Conservation (phyloP, 2,329 filamentous ascomycete genomes). For the Aspergillus alliaceus region DNA sequence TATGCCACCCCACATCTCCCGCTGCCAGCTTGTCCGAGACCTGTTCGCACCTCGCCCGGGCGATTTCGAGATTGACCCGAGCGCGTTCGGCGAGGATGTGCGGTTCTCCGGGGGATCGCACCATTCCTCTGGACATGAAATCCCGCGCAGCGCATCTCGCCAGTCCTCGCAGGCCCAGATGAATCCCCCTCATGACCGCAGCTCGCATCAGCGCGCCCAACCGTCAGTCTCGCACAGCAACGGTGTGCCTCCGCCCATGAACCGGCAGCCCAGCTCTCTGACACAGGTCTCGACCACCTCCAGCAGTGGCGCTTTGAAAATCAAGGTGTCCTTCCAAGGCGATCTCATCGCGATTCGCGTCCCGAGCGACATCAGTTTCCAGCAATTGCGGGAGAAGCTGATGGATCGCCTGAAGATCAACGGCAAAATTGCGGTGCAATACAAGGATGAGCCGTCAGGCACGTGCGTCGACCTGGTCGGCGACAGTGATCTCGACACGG, state of each 20-base stretch:
- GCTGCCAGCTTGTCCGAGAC: constrained; percentile 79
- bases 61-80: constrained; percentile 88
- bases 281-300: constrained; percentile 43
- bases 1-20: constrained; percentile 80
- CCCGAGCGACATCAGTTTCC: constrained; percentile 73
- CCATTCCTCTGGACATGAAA: constrained; percentile 65
- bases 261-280: constrained; percentile 55
- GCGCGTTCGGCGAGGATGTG: constrained; percentile 65
- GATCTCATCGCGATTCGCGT: constrained; percentile 91
- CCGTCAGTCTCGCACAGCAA: constrained; percentile 31
- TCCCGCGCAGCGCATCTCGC: constrained; percentile 59
- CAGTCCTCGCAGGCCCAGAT: constrained; percentile 67
- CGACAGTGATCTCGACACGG: constrained; percentile 77
- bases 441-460: constrained; percentile 79
- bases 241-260: constrained; percentile 45
- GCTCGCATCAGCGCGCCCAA: constrained; percentile 43
- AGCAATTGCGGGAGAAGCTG: constrained; percentile 79
- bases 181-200: constrained; percentile 48
- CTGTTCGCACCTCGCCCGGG: constrained; percentile 88
- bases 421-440: constrained; percentile 76
- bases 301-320: constrained; percentile 67
- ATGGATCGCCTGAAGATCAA: constrained; percentile 77
- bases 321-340: constrained; percentile 91
- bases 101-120: constrained; percentile 70
- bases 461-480: constrained; percentile 73